phyloP scores from a whole-genome alignment of 1,284 basidiomycete species.

The Cryptococcus floricola region DNA sequence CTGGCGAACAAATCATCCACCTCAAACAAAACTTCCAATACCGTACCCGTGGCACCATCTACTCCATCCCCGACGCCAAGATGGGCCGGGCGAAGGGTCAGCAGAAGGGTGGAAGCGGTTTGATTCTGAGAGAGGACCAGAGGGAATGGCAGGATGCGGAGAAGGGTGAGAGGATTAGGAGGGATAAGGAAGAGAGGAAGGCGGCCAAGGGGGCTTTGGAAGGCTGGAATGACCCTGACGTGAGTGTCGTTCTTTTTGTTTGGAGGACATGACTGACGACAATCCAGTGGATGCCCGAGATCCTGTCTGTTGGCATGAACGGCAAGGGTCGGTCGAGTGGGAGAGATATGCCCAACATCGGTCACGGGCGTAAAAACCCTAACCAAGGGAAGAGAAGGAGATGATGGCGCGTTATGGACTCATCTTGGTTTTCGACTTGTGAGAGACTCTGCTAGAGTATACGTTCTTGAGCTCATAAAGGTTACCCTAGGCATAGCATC shows the following conservation, averaged over 20 bases:
- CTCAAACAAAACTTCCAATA: constrained; percentile 95
- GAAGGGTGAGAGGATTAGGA: constrained; percentile 65
- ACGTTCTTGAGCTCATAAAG: too few relatives aligned
- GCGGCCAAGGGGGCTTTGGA: constrained; percentile 61
- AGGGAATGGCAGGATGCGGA: constrained; percentile 76
- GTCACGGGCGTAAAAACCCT: constrained; percentile 79
- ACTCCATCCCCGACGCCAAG: constrained; percentile 88
- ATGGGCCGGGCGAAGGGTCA: constrained; percentile 81
- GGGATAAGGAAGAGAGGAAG: constrained; percentile 72
- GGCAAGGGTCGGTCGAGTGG: constrained; percentile 66
- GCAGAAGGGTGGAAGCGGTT: constrained; percentile 60
- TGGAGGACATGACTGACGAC: background rate
- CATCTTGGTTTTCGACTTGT: too few relatives aligned
- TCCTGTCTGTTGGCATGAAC: constrained; percentile 67
- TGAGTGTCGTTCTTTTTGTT: constrained; percentile 25
- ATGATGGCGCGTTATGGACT: constrained; percentile 2
- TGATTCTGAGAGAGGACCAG: constrained; percentile 89
- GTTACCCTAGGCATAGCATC: too few relatives aligned
- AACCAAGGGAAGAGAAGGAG: constrained; percentile 47
- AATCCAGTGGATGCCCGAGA: constrained; percentile 72
- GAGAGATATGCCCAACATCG: constrained; percentile 70
- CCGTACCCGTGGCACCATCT: constrained; percentile 84
- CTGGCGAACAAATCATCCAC: constrained; percentile 65
- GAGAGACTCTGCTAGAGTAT: too few relatives aligned
- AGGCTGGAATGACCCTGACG: constrained; percentile 90